phyloP scores from a whole-genome alignment of 345 rosid species.

The Salix udensis region DNA sequence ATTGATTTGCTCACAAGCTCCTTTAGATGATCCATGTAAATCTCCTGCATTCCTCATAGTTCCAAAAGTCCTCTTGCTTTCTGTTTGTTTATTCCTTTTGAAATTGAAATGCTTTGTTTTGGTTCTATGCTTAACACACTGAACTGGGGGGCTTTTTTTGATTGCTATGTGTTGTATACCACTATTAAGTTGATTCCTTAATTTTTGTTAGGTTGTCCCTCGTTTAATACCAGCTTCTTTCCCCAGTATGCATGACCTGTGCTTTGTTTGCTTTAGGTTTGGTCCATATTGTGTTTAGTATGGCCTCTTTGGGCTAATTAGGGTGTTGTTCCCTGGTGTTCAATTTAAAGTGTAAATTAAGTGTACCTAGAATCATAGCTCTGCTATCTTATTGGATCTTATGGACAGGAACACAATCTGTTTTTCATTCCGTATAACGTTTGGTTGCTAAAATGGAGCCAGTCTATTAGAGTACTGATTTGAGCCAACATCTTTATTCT shows the following conservation, averaged over 20 bases:
- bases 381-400: background rate
- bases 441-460: background rate
- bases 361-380: background rate
- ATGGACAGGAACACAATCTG: background rate
- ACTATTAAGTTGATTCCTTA: background rate
- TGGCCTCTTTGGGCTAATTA: background rate
- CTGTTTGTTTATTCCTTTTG: background rate
- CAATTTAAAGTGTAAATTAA: background rate
- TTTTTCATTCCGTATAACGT: background rate
- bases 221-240: background rate
- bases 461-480: background rate
- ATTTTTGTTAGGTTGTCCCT: background rate
- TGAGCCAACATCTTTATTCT: background rate
- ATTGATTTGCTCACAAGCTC: background rate
- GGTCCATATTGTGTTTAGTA: background rate
- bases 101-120: background rate
- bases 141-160: background rate
- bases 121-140: background rate
- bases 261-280: background rate
- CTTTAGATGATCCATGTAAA: background rate
- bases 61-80: background rate
- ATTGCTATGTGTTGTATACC: background rate
- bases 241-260: background rate
- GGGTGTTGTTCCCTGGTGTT: background rate
- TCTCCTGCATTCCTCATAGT: background rate